phyloP scores from a whole-genome alignment of 371 early-diverging fungal genomes.

The Thermomucor indicae-seudaticae region DNA sequence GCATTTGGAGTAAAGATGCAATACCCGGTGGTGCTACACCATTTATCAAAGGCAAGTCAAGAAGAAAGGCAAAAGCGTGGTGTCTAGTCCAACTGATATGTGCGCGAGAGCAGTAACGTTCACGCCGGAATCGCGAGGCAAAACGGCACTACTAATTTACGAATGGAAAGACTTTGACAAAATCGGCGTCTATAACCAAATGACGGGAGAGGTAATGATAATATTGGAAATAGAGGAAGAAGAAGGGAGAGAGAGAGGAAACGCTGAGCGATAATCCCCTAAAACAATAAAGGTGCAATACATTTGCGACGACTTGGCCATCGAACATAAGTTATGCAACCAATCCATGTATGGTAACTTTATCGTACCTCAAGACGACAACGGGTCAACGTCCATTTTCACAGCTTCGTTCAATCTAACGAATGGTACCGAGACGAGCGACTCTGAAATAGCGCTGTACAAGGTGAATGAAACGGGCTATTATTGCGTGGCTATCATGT shows the following conservation, averaged over 20 bases:
- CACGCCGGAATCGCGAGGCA: conserved; percentile 32
- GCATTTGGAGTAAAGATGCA: conserved; percentile 41
- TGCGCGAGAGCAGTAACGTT: conserved; percentile 36
- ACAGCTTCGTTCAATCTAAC: conserved; percentile 28
- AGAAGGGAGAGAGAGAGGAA: background rate
- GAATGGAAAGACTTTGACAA: conserved; percentile 55
- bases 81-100: background rate
- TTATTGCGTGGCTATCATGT: conserved; percentile 61
- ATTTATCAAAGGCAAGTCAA: conserved; percentile 34
- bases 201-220: conserved; percentile 21
- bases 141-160: conserved; percentile 47
- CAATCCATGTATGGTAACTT: conserved; percentile 39
- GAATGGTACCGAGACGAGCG: conserved; percentile 8
- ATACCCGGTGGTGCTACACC: conserved; percentile 45
- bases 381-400: conserved; percentile 32
- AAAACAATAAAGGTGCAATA: conserved; percentile 29
- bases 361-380: conserved; percentile 27
- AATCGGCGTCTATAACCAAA: conserved; percentile 34
- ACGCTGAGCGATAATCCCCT: background rate
- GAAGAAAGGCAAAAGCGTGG: background rate
- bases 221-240: background rate
- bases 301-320: conserved; percentile 44
- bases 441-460: conserved; percentile 40
- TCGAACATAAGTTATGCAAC: conserved; percentile 42
- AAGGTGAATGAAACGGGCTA: conserved; percentile 63